These are phyloP conservation scores for Suhomyces ambrosiae DNA, from an alignment of 1,139 yeast species.

Conservation along the genomic window DNA sequence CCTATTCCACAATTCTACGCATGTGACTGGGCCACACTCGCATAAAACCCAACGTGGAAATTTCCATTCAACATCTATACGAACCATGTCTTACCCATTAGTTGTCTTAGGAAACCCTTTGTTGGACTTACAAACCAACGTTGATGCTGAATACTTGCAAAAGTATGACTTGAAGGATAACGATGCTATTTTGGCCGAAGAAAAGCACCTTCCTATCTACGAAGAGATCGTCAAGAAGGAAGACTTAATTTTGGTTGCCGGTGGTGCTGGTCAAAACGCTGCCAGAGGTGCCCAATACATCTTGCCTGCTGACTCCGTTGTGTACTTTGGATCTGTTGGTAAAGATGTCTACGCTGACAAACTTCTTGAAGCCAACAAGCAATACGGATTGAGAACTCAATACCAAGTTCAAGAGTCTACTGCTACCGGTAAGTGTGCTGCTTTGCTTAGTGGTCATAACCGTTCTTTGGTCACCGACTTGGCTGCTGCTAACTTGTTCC, in stretches of 20 bases:
- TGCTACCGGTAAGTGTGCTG: slow-evolving; percentile 98
- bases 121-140: slow-evolving; percentile 86
- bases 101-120: slow-evolving; percentile 65
- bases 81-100: slow-evolving; percentile 43
- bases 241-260: slow-evolving; percentile 79
- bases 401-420: slow-evolving; percentile 76
- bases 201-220: slow-evolving; percentile 82
- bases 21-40: neutral
- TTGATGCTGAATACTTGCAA: slow-evolving; percentile 63
- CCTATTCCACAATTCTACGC: too few species aligned
- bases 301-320: slow-evolving; percentile 79
- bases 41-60: neutral
- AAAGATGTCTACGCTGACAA: slow-evolving; percentile 84
- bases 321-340: slow-evolving; percentile 96
- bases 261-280: slow-evolving; percentile 99
- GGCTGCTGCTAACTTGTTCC: slow-evolving; percentile 98
- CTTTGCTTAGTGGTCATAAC: slow-evolving; percentile 82
- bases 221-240: slow-evolving; percentile 68
- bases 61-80: neutral
- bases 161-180: slow-evolving; percentile 87
- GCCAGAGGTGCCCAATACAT: slow-evolving; percentile 98
- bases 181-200: slow-evolving; percentile 93
- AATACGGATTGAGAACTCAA: slow-evolving; percentile 85
- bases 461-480: slow-evolving; percentile 94
- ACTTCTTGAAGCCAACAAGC: slow-evolving; percentile 77